Conservation (phyloP, 2,329 filamentous ascomycete species). For the Pestalotiopsis sp. region DNA sequence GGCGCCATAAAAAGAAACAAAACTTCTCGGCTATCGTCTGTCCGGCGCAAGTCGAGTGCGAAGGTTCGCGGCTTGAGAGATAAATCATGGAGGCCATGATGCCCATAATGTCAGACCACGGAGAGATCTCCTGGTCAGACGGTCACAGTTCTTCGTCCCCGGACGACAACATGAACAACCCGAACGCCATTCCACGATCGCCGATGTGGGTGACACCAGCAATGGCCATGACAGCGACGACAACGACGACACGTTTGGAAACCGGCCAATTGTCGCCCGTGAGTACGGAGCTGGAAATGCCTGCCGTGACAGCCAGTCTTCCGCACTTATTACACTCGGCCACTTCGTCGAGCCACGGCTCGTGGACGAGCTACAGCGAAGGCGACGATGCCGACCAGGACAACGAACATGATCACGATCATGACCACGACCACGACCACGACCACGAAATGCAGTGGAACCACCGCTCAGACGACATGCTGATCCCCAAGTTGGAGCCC, state of each 20-base stretch:
- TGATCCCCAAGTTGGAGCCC: constrained; percentile 61
- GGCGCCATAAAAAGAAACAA: too few species aligned
- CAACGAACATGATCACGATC: not conserved
- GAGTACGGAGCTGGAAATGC: constrained; percentile 52
- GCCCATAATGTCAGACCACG: constrained; percentile 43
- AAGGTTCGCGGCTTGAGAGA: constrained; percentile 41
- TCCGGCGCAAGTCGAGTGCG: not conserved
- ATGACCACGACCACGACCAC: constrained; percentile 30
- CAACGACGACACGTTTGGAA: constrained; percentile 36
- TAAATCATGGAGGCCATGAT: constrained; percentile 51
- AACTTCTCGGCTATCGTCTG: not conserved
- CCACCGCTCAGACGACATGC: constrained; percentile 45
- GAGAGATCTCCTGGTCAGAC: constrained; percentile 49
- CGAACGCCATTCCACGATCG: constrained; percentile 36
- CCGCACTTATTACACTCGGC: constrained; percentile 49
- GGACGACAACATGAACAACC: constrained; percentile 40
- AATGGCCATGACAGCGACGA: not conserved
- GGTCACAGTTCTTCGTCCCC: constrained; percentile 45
- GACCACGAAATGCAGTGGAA: constrained; percentile 52
- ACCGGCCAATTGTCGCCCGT: constrained; percentile 56
- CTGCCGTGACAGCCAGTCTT: constrained; percentile 36
- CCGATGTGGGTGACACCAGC: constrained; percentile 37
- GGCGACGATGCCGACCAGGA: constrained; percentile 30
- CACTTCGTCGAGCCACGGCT: constrained; percentile 48
- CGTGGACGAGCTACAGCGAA: constrained; percentile 45